Evolutionary conservation across 1,284 basidiomycete genomes (phyloP).

Genomic region (Sanghuangporus sanghuang): DNA sequence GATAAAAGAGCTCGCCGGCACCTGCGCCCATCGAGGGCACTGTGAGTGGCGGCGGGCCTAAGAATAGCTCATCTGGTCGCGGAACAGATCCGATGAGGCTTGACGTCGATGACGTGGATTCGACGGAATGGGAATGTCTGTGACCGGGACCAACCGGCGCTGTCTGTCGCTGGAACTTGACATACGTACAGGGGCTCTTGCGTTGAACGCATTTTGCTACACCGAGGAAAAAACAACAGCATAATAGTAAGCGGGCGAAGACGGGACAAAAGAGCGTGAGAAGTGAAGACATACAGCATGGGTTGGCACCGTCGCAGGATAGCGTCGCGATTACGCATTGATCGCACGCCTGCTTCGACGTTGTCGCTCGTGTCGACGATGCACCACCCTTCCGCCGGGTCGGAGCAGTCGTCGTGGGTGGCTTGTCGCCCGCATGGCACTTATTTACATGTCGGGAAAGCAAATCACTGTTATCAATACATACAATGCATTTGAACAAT

Average conservation of each 20-base stretch:
- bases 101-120: constrained; percentile 5
- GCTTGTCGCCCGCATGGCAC: constrained; percentile 76
- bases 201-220: constrained; percentile 74
- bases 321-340: constrained; percentile 80
- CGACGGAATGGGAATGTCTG: constrained; percentile 14
- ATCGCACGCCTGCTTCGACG: constrained; percentile 79
- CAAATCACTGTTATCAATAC: constrained; percentile 54
- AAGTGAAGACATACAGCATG: constrained; percentile 49
- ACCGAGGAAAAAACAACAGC: neutral
- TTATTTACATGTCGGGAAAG: constrained; percentile 88
- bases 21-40: constrained; percentile 14
- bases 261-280: constrained; percentile 11
- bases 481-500: neutral
- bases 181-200: constrained; percentile 75
- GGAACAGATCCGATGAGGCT: constrained; percentile 10
- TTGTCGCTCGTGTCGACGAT: constrained; percentile 63
- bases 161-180: constrained; percentile 81
- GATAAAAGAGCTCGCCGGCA: constrained; percentile 14
- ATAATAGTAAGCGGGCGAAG: neutral
- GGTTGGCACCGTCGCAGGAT: constrained; percentile 77
- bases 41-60: constrained; percentile 17
- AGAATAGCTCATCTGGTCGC: constrained; percentile 18
- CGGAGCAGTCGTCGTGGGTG: constrained; percentile 38
- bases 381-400: constrained; percentile 51
- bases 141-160: constrained; percentile 70